Percentiles rank a stretch among this genome's conserved stretches.
Conservation (phyloP, 345 rosid species). For the Eucalyptus regnans region DNA sequence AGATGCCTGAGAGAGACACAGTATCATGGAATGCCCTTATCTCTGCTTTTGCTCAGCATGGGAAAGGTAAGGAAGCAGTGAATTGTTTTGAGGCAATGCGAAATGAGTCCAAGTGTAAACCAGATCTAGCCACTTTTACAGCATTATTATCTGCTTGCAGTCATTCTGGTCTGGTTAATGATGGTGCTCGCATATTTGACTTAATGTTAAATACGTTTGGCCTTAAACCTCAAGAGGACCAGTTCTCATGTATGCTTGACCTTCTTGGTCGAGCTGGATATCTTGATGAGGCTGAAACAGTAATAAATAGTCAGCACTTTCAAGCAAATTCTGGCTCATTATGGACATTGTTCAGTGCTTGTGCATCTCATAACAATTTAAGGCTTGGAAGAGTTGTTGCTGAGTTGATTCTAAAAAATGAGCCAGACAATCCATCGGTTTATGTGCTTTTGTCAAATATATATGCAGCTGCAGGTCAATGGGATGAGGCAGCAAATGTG, state of each 20-base stretch:
- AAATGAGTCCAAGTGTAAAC: constrained; percentile 13
- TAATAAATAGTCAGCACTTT: constrained; percentile 14
- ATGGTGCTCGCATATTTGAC: constrained; percentile 40
- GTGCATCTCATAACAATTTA: constrained; percentile 62
- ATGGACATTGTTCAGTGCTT: constrained; percentile 73
- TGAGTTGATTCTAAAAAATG: constrained; percentile 34
- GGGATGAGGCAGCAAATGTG: constrained; percentile 63
- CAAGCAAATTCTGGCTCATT: constrained; percentile 22
- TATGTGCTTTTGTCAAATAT: constrained; percentile 59
- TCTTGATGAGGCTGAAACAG: constrained; percentile 51
- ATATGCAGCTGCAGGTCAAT: constrained; percentile 65
- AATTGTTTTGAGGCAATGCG: constrained; percentile 30
- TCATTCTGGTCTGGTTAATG: constrained; percentile 53
- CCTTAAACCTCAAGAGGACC: constrained; percentile 37
- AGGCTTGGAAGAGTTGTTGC: constrained; percentile 50
- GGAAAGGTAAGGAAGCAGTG: constrained; percentile 55
- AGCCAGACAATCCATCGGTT: constrained; percentile 37
- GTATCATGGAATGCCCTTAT: constrained; percentile 70
- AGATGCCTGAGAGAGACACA: constrained; percentile 34
- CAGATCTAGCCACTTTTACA: constrained; percentile 56
- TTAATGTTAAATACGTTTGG: constrained; percentile 35
- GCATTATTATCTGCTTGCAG: constrained; percentile 70
- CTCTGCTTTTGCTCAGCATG: constrained; percentile 65
- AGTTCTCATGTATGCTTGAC: constrained; percentile 61
- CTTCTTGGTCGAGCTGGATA: constrained; percentile 71